A percentile compares a stretch with the other conserved stretches of the same genome.
phyloP scores from a whole-genome alignment of 495 filamentous ascomycete species.

The Lasiosphaeria hispida region DNA sequence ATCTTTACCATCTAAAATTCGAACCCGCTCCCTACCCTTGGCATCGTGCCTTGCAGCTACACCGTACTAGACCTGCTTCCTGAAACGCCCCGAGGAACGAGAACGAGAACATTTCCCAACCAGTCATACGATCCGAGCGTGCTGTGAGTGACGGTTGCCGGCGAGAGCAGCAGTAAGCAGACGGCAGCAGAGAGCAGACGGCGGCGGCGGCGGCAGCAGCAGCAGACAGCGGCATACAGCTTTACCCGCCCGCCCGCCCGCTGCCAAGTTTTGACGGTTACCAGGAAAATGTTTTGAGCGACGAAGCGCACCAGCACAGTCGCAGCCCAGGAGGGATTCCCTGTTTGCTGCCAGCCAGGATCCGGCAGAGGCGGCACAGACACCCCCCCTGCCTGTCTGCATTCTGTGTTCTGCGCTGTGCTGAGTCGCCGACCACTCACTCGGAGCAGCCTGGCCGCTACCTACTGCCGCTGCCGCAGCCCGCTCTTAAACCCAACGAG shows the following conservation, averaged over 20 bases:
- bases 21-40: too few relatives aligned
- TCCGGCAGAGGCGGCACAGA: slow-evolving; percentile 23
- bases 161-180: slow-evolving; percentile 2
- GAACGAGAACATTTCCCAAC: too few relatives aligned
- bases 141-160: neutral
- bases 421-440: slow-evolving; percentile 1
- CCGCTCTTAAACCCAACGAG: too few relatives aligned
- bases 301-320: slow-evolving; percentile 16
- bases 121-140: too few relatives aligned
- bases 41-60: too few relatives aligned
- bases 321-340: slow-evolving; percentile 16
- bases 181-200: too few relatives aligned
- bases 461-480: too few relatives aligned
- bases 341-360: slow-evolving; percentile 18
- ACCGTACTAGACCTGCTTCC: too few relatives aligned
- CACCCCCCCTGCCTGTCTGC: slow-evolving; percentile 9
- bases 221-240: slow-evolving; percentile 1
- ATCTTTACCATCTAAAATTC: neutral
- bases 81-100: too few relatives aligned
- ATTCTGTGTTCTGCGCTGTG: neutral
- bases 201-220: neutral
- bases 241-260: neutral
- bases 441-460: neutral
- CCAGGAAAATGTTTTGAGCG: slow-evolving; percentile 13
- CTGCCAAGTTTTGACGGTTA: slow-evolving; percentile 4